phyloP scores from a whole-genome alignment of 2,329 filamentous ascomycete species.

The Biscogniauxia marginata region DNA sequence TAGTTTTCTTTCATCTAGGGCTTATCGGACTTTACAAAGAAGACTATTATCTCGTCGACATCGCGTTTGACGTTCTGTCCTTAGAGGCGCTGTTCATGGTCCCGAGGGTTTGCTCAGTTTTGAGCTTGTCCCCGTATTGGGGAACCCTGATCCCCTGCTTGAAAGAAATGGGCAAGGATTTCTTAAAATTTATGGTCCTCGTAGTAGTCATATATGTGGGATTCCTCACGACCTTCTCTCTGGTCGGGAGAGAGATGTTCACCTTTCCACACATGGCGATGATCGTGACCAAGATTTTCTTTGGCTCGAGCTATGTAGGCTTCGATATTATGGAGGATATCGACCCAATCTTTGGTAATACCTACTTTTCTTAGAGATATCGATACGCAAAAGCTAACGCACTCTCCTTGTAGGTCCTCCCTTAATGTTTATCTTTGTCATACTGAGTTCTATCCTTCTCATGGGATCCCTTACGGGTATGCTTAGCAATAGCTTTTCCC shows the following conservation, averaged over 20 bases:
- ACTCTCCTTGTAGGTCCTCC: conserved; percentile 43
- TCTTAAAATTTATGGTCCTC: conserved; percentile 70
- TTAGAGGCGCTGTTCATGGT: conserved; percentile 89
- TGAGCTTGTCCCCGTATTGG: conserved; percentile 87
- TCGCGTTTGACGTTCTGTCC: conserved; percentile 85
- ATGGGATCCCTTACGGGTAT: conserved; percentile 78
- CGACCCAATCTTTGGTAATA: conserved; percentile 51
- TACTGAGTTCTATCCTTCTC: conserved; percentile 73
- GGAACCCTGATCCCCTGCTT: conserved; percentile 86
- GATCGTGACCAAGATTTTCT: conserved; percentile 78
- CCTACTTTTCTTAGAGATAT: neutral
- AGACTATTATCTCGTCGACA: conserved; percentile 64
- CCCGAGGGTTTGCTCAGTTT: conserved; percentile 81
- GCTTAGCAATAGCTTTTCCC: conserved; percentile 71
- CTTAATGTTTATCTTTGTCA: conserved; percentile 71
- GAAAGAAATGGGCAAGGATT: conserved; percentile 93
- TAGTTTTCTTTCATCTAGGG: conserved; percentile 42
- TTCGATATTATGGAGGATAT: conserved; percentile 67
- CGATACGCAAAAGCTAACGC: conserved; percentile 8
- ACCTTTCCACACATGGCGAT: conserved; percentile 68
- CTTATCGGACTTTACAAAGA: conserved; percentile 63
- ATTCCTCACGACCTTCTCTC: conserved; percentile 83
- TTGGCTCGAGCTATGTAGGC: conserved; percentile 72
- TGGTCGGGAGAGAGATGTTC: conserved; percentile 71
- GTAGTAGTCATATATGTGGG: conserved; percentile 77